Base-by-base conservation (phyloP, 2,329 filamentous ascomycete species). In the Botrytis fabae region DNA sequence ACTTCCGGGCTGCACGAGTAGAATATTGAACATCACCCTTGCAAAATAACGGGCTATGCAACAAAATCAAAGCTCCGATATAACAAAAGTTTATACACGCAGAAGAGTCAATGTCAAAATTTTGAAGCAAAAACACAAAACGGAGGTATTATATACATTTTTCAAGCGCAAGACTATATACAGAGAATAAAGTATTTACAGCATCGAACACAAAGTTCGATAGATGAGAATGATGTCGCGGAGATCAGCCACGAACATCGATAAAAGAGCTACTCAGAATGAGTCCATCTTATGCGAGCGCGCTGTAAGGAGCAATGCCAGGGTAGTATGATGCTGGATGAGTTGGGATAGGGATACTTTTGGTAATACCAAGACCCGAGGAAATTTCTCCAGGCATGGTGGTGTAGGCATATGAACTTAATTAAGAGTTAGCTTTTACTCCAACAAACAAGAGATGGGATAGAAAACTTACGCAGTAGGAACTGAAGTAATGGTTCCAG, bases 381-480 rank as follows among this genome's bases (percentile, higher is more conserved):
- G 70, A 70, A 8, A 78, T 51, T 59, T 77, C 77, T 46, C 72
- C 74, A 18, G 75, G 70, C 77, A 78, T 79, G 54, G 75, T 79
- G 0, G 75, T 69, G 68, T 75, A 76, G 2, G 75, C 42, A 66
- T 78, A 78, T 35, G 65, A 73, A 32, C 73, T 64, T 25, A 6
- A 57, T 16, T 4, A 20, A 60, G 57, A 20, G 71, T 73, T 54
- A 74, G 62, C 4, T 40, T 28, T 66, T 42, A 18, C 35, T 18
- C 59, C 12, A 14, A 16, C 1, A 25, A n/a, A 1, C 2, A 18
- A 22, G 9, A 16, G 22, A 22, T 18, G 18, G 25, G 14, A 20
- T 38, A 2, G 38, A 3, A 59, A 5, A 74, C 72, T 72, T 75
- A 75, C 74, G 63, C 57, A 46, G 65, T 46, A n/a, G 74, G 70